These are phyloP conservation scores for Ceratocystis colombiana DNA, from an alignment of 2,329 filamentous ascomycete genomes.

Conservation along the genomic window DNA sequence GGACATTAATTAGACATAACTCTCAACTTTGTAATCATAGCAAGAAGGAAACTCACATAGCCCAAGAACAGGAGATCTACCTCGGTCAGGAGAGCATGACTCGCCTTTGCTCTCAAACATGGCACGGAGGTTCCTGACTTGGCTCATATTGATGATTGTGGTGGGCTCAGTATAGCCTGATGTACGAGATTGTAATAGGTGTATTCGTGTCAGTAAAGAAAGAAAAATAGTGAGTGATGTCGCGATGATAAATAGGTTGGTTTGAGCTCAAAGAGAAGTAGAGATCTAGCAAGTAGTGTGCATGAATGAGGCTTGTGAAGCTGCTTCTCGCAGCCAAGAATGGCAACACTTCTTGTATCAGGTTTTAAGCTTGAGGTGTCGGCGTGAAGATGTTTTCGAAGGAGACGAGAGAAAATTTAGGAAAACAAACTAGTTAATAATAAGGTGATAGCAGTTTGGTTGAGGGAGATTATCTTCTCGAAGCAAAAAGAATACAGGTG, in stretches of 20 bases:
- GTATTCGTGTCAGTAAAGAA: background rate
- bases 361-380: background rate
- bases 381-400: background rate
- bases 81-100: constrained; percentile 51
- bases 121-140: constrained; percentile 64
- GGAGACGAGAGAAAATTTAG: background rate
- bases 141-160: constrained; percentile 46
- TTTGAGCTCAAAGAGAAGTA: background rate
- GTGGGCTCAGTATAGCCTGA: constrained; percentile 5
- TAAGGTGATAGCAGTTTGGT: background rate
- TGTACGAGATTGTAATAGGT: background rate
- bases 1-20: constrained; percentile 23
- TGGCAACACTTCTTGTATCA: background rate
- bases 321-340: constrained; percentile 9
- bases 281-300: background rate
- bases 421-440: background rate
- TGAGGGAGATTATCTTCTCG: background rate
- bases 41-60: constrained; percentile 33
- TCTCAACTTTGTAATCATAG: constrained; percentile 28
- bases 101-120: constrained; percentile 65
- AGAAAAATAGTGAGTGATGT: background rate
- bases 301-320: background rate
- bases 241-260: background rate
- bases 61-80: constrained; percentile 52
- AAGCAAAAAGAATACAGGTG: background rate